Conservation (phyloP, 1,139 yeast species). For the Yamadazyma sp. region DNA sequence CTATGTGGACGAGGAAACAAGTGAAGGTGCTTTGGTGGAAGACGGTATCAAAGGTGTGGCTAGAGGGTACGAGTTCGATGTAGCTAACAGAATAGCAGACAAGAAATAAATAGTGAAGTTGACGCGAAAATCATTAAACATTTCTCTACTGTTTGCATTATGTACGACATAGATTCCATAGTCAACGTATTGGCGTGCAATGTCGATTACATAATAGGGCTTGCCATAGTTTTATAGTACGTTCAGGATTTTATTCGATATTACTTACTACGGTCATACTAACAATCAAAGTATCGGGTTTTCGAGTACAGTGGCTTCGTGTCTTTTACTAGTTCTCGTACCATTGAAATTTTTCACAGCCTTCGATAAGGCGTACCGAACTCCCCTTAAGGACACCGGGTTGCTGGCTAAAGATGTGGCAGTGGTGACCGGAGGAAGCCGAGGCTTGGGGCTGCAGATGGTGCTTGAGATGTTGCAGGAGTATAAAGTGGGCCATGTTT, state of each 20-base stretch:
- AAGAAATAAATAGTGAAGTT: neutral
- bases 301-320: neutral
- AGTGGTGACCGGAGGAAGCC: slow-evolving; percentile 65
- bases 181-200: neutral
- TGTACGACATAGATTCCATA: neutral
- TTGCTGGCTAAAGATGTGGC: slow-evolving; percentile 30
- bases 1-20: slow-evolving; percentile 42
- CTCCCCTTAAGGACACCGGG: neutral
- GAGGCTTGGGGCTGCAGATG: slow-evolving; percentile 57
- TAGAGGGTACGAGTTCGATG: slow-evolving; percentile 63
- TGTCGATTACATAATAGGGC: neutral
- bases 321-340: neutral
- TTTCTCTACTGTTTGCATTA: neutral
- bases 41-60: slow-evolving; percentile 88
- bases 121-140: neutral
- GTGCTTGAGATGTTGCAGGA: slow-evolving; percentile 30
- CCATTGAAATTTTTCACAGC: slow-evolving; percentile 1
- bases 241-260: too few species aligned
- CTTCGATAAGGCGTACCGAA: slow-evolving; percentile 1
- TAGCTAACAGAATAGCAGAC: slow-evolving; percentile 5
- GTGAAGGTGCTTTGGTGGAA: slow-evolving; percentile 71
- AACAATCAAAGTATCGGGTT: neutral
- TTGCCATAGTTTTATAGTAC: neutral
- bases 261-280: neutral
- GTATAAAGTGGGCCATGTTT: slow-evolving; percentile 35